Percentiles rank a stretch among this genome's conserved stretches.
Conservation (phyloP, 2,329 filamentous ascomycete species). For the Botrytis squamosa region DNA sequence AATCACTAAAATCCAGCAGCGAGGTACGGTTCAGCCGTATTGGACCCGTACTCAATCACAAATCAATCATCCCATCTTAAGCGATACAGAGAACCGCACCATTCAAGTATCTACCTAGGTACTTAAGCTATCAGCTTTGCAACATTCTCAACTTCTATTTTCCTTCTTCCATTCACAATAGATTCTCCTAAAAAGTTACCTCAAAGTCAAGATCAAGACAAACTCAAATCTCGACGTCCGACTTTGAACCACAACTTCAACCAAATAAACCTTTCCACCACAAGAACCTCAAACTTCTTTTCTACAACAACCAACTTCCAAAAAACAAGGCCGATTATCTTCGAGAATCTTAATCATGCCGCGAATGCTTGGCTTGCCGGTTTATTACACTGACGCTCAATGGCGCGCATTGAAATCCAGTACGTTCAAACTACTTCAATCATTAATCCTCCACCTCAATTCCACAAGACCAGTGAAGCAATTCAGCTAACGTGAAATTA, state of each 20-base stretch:
- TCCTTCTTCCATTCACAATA: neutral
- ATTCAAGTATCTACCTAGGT: neutral
- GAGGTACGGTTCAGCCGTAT: neutral
- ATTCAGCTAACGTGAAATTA: neutral
- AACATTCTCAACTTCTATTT: too few relatives aligned
- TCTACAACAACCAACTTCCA: neutral
- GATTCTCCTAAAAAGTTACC: neutral
- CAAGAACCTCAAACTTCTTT: neutral
- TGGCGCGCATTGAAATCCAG: conserved; percentile 12
- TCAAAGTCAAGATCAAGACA: neutral
- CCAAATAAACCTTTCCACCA: neutral
- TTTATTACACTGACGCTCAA: conserved; percentile 1
- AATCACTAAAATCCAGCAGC: neutral
- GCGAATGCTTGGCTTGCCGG: neutral
- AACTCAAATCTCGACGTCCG: neutral
- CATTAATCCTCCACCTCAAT: neutral
- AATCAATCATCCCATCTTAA: neutral
- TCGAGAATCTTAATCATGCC: neutral
- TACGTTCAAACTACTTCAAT: neutral
- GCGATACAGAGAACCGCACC: neutral
- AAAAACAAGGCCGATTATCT: neutral
- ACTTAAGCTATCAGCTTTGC: neutral
- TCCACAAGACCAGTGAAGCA: neutral
- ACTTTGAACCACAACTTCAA: neutral
- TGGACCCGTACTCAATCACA: neutral